Conservation (phyloP, 768 basidiomycete species). For the Tulasnella sp. region DNA sequence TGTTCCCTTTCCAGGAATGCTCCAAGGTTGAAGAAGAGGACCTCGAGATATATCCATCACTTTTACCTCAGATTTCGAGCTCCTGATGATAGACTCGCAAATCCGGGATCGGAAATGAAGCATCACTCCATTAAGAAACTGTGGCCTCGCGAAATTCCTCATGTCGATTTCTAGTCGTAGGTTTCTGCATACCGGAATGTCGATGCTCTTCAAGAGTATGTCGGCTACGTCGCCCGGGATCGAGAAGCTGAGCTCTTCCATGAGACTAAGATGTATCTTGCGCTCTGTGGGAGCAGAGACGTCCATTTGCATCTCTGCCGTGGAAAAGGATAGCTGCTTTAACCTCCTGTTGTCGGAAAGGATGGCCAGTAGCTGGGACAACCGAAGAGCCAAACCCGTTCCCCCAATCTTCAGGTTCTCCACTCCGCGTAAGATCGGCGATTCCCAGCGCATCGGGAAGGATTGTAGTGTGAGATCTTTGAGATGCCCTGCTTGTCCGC, state of each 20-base stretch:
- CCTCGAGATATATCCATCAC: too few species aligned
- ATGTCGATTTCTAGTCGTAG: too few species aligned
- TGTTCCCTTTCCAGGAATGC: background rate
- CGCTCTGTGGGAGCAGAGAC: too few species aligned
- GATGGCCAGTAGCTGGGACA: background rate
- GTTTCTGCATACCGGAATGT: too few species aligned
- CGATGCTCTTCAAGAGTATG: too few species aligned
- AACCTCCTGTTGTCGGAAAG: background rate
- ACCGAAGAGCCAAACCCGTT: background rate
- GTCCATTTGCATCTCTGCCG: background rate
- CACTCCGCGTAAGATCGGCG: background rate
- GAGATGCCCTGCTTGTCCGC: background rate
- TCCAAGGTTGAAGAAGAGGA: background rate
- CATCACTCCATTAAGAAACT: too few species aligned
- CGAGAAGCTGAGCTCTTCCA: too few species aligned
- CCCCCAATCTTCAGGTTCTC: background rate
- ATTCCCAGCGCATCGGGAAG: background rate
- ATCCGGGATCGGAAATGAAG: too few species aligned
- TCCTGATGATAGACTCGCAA: too few species aligned
- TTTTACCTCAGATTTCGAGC: background rate
- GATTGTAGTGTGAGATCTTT: background rate
- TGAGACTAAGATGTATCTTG: too few species aligned
- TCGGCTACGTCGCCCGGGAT: too few species aligned
- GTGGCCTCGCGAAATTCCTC: too few species aligned
- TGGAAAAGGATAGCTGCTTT: background rate